phyloP scores from a whole-genome alignment of 1,284 basidiomycete genomes.

The Cutaneotrichosporon sp. region DNA sequence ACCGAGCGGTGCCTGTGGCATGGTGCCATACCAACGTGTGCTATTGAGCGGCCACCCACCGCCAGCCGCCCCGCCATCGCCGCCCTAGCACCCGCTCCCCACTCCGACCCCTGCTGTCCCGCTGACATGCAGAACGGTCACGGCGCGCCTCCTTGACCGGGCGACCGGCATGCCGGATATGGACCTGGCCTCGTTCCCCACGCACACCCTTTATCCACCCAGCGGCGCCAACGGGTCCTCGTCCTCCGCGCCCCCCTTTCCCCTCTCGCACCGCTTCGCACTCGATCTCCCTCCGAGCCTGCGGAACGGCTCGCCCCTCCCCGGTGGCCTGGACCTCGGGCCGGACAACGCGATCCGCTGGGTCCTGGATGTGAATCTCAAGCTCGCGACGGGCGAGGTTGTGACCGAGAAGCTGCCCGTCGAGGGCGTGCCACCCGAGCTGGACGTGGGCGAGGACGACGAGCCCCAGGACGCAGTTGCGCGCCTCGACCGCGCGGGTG shows the following conservation, averaged over 20 bases:
- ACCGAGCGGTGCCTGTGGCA: background rate
- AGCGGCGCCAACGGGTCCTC: background rate
- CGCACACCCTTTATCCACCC: conserved; percentile 36
- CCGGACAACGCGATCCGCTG: conserved; percentile 34
- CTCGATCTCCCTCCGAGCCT: conserved; percentile 35
- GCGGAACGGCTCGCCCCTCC: conserved; percentile 25
- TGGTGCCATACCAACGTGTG: background rate
- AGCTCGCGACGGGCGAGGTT: conserved; percentile 27
- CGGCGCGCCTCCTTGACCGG: conserved; percentile 32
- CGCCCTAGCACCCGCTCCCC: too few relatives aligned
- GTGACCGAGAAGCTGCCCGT: conserved; percentile 32
- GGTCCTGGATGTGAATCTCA: conserved; percentile 33
- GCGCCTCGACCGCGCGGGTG: conserved; percentile 37
- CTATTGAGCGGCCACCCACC: background rate
- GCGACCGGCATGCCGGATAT: conserved; percentile 31
- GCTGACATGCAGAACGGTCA: conserved; percentile 31
- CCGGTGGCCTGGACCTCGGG: conserved; percentile 45
- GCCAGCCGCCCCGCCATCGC: background rate
- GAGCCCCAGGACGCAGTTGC: conserved; percentile 30
- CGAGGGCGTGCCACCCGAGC: conserved; percentile 44
- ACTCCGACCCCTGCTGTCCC: background rate
- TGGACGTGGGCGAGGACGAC: conserved; percentile 20
- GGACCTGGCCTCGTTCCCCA: conserved; percentile 27
- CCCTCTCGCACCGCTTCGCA: conserved; percentile 39
- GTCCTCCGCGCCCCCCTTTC: conserved; percentile 24